phyloP scores from a whole-genome alignment of 768 basidiomycete species.

The Lepiota subincarnata region DNA sequence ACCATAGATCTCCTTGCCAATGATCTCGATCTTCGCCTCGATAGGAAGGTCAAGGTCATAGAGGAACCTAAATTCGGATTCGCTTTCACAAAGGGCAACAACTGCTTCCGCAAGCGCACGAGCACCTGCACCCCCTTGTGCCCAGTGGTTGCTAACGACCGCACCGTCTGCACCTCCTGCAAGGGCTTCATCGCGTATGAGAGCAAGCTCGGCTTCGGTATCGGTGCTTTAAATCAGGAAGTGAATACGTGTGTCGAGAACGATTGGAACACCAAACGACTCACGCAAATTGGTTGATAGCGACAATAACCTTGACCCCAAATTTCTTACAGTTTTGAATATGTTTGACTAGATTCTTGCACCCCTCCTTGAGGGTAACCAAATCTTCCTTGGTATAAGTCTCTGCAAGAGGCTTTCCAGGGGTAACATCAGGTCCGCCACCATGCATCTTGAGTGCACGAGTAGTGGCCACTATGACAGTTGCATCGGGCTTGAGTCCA shows the following conservation, averaged over 20 bases:
- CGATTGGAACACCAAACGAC: slow-evolving; percentile 26
- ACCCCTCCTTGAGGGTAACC: slow-evolving; percentile 84
- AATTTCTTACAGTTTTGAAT: slow-evolving; percentile 95
- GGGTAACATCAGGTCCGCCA: slow-evolving; percentile 93
- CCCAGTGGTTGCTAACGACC: slow-evolving; percentile 97
- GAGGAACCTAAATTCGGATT: slow-evolving; percentile 87
- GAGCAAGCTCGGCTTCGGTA: slow-evolving; percentile 82
- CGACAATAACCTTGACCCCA: slow-evolving; percentile 93
- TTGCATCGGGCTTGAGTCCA: slow-evolving; percentile 90
- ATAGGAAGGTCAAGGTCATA: slow-evolving; percentile 84
- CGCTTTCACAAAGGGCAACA: slow-evolving; percentile 76
- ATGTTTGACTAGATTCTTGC: slow-evolving; percentile 89
- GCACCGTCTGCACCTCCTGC: slow-evolving; percentile 91
- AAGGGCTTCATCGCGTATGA: slow-evolving; percentile 77
- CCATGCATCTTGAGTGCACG: slow-evolving; percentile 99
- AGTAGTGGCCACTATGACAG: slow-evolving; percentile 94
- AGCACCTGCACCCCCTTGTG: slow-evolving; percentile 89
- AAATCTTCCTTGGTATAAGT: slow-evolving; percentile 95
- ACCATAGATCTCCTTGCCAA: slow-evolving; percentile 90
- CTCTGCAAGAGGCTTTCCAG: slow-evolving; percentile 89
- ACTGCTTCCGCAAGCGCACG: slow-evolving; percentile 90
- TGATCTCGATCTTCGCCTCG: slow-evolving; percentile 82
- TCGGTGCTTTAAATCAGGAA: slow-evolving; percentile 56
- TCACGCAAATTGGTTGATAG: slow-evolving; percentile 91
- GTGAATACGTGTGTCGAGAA: slow-evolving; percentile 1